Base-by-base conservation (phyloP, 129 eudicot species). In the Chrysanthemum lavandulifolium region DNA sequence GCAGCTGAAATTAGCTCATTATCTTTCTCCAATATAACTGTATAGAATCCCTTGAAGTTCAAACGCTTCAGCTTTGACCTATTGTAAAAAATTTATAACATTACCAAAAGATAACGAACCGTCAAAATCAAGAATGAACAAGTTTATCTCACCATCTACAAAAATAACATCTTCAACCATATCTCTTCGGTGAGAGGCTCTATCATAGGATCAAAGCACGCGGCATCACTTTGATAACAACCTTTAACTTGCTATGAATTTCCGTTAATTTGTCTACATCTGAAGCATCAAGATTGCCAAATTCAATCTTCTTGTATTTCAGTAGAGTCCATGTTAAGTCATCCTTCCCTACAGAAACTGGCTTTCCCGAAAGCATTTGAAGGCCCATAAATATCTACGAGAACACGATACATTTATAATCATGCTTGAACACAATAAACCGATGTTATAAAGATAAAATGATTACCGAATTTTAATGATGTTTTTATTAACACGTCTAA, bases 1-100 rank as follows among this genome's bases (percentile, higher is more conserved):
- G 91, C 97, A 13, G 65, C 86, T 0, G 91, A 61, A 73, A 90
- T 85, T 61, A 87, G 71, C 67, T 90, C 97, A n/a, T 85, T 89
- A 58, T 87, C 81, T 81, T 78, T 90, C 81, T 90, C 97, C 82
- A 90, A 63, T 8, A 87, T 84, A n/a, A 90, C 80, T 0, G 91
- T 79, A 52, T 90, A 90, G 56, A 87, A 90, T 11, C 97, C 97
- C 67, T 54, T 73, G 51, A 90, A 90, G 66, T 85, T 87, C 76
- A 90, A 84, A 25, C 97, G 93, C 33, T 82, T 82, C 29, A 90
- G 84, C 73, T 87, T 81, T 59, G 97, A 90, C 87, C 97, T 90
- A 85, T 48, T 9, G 12, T 12, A 3, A 48, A 45, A 75, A 40
- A 47, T 40, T 45, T 40, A 57, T 58, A 71, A 21, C 13, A 25